Base-by-base conservation (phyloP, 2,329 filamentous ascomycete species). In the Lecanicillium sp. region DNA sequence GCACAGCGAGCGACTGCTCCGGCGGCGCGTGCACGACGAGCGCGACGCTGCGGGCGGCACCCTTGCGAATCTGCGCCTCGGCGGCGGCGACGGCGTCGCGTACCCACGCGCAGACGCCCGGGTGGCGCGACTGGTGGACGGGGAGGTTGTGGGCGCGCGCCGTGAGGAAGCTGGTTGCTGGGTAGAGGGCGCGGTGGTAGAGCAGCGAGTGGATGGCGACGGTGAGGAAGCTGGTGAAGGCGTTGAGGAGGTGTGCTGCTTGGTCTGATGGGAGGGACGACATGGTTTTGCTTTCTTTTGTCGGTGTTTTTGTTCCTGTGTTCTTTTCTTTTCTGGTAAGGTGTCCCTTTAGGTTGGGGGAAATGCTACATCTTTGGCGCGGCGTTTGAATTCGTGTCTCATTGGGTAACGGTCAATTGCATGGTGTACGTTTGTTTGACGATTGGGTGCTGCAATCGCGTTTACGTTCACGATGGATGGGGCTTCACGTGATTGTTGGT, bases 131-230 rank as follows among this genome's bases (percentile, higher is more conserved):
- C 58, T 95, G 88, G 51, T 84, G 82, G 33, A 94, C 83, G 20
- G 87, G 75, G 42, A 87, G 80, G 63, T 90, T 88, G 69, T 89
- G 89, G 52, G 86, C 87, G 46, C 83, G 77, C 29, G 82, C 77
- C 30, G 82, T 78, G 42, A 90, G 74, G 64, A 95, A 96, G 27
- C 87, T 86, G 19, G 76, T 64, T 35, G 66, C 61, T 0, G 89
- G 87, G 60, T 96, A 96, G 53, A 95, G 77, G 43, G 63, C 62
- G 50, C 89, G 84, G 53, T 92, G 79, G 67, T 81, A 90, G 49
- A 95, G 77, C 51, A 96, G 81, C 43, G 87, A 86, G 69, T 96
- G 89, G 46, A 90, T 77, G 51, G 84, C 77, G 45, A 90, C 79
- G 44, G 81, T 85, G 40, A 95, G 75, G 64, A 95, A 95, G 54